Evolutionary conservation across 495 filamentous ascomycete species (phyloP).

Genomic region (Penicillium egyptiacum): DNA sequence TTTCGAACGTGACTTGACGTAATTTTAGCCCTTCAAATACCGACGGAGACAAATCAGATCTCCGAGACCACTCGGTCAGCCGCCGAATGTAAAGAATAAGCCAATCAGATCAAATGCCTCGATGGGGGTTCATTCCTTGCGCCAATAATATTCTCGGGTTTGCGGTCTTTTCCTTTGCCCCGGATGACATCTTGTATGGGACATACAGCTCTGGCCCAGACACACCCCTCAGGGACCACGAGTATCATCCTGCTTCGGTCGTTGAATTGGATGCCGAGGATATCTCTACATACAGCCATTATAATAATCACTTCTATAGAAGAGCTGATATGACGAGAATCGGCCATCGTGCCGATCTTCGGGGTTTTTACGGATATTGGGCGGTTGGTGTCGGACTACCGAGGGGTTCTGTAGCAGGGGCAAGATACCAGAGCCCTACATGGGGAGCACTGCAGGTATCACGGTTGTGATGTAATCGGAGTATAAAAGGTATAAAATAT

Average conservation of each 20-base stretch:
- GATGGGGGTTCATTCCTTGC: neutral
- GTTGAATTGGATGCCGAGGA: constrained; percentile 22
- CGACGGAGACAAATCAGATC: constrained; percentile 44
- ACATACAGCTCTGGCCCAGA: constrained; percentile 9
- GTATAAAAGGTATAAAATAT: neutral
- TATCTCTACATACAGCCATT: neutral
- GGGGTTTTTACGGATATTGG: constrained; percentile 25
- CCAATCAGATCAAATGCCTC: constrained; percentile 19
- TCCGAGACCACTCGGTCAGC: constrained; percentile 34
- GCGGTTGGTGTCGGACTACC: constrained; percentile 15
- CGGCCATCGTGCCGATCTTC: constrained; percentile 22
- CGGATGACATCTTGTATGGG: constrained; percentile 19
- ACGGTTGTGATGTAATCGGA: neutral
- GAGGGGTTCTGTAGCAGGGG: constrained; percentile 14
- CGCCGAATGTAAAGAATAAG: constrained; percentile 1
- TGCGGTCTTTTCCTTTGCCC: constrained; percentile 6
- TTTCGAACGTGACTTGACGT: constrained; percentile 24
- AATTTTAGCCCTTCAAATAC: constrained; percentile 29
- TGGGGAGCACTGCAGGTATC: too few species aligned
- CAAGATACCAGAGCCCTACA: too few species aligned
- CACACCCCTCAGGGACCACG: neutral
- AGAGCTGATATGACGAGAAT: neutral
- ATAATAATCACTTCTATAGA: neutral
- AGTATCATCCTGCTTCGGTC: constrained; percentile 8
- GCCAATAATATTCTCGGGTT: constrained; percentile 46